Conservation (phyloP, 345 rosid genomes). For the Lepidium didymum region DNA sequence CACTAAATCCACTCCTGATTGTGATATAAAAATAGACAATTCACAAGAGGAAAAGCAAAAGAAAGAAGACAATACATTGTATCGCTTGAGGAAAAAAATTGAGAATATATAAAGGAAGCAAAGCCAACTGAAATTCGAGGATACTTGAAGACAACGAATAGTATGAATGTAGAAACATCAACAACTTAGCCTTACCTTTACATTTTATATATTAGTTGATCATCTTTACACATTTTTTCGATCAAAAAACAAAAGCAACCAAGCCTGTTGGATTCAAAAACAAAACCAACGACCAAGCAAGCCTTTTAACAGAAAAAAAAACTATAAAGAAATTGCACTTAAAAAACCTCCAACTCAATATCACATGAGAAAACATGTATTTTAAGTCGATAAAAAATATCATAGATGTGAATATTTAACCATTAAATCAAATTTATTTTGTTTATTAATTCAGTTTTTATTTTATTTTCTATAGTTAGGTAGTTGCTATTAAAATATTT, state of each 20-base stretch:
- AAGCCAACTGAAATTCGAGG: conserved; percentile 21
- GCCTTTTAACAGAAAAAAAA: no score
- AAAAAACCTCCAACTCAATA: no score
- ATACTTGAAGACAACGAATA: conserved; percentile 41
- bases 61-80: neutral
- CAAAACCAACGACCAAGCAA: no score
- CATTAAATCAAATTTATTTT: no score
- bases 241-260: conserved; percentile 1
- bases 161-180: conserved; percentile 35
- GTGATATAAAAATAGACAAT: neutral
- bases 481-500: no score
- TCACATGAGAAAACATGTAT: no score
- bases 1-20: no score
- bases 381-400: no score
- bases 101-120: neutral
- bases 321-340: no score
- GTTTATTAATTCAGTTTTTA: no score
- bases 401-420: no score
- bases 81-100: neutral
- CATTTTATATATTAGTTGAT: conserved; percentile 19
- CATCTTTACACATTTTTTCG: neutral
- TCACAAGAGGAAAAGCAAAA: neutral
- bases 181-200: conserved; percentile 29
- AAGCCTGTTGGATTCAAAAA: neutral
- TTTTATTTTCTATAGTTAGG: no score